Evolutionary conservation across 2,329 filamentous ascomycete genomes (phyloP), one percentile per base, ranked within the genome.

Genomic region (Aaosphaeria pasadenensis): DNA sequence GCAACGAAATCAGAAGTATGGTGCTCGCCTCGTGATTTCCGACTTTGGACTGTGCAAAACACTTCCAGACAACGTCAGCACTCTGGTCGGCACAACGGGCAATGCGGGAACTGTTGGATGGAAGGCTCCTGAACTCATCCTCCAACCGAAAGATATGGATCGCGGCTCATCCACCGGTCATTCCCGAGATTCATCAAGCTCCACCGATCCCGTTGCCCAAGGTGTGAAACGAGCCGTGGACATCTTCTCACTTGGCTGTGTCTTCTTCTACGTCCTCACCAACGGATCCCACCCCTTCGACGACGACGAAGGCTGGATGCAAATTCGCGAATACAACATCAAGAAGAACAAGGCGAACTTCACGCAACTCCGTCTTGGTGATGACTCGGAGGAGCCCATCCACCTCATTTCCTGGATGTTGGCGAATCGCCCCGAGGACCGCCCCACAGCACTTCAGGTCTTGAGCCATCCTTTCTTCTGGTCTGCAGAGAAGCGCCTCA

Each of bases 261-360:
- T 99, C n/a, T 99, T 96, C 76, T 97, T 91, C 74, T 99, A 96
- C 68, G 91, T 97, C n/a, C 79, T 99, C 50, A 96, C 92, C 1
- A 88, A 91, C 53, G 94, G 94, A 11, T 83, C 81, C 1, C 94
- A 99, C 69, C 94, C 94, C 0, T 99, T 95, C 62, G 92, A 96
- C 66, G 91, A 91, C 53, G 91, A 94, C 47, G 91, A 94, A 64
- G 85, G 90, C 43, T 97, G 94, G 76, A 95, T 95, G 83, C 85
- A 74, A 47, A 71, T 78, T 33, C 74, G 94, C 45, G 94, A 99
- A 71, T 88, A 95, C 60, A 97, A 99, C 70, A 97, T 99, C 61
- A 91, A 95, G 61, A 95, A 95, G 68, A 89, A 89, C 55, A 85
- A 87, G 49, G 88, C 86, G 67, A 86, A 86, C 60, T 78, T 95